Base-by-base conservation (phyloP, 306 rosid species). In the Acacia melanoxylon region DNA sequence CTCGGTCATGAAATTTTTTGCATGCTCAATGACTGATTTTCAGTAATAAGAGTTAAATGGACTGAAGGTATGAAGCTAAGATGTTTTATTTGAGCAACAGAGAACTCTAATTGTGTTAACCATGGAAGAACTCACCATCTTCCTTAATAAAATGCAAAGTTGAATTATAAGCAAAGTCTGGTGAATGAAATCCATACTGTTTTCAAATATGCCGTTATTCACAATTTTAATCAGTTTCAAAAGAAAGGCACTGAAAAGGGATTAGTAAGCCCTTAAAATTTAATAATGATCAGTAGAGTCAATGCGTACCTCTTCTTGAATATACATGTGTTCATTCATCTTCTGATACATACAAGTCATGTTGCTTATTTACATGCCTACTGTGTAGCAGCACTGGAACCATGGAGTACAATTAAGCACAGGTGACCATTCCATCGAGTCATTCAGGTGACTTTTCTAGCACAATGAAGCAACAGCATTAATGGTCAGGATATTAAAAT, bases 341-440 rank as follows among this genome's bases (percentile, higher is more conserved):
- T 63, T 77, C 62, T 46, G 69, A 62, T 46, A 29, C 16, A 40
- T 12, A 16, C 62, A 48, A 33, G 9, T 48, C 37, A 12, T 13
- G 54, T 29, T 49, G 81, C 40, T 48, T 29, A 33, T 77, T 35
- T 25, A 33, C 65, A 20, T 12, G 10, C 65, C 63, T 48, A 6
- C 33, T n/a, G 33, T 22, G 8, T 25, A n/a, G 46, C 73, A 49
- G 66, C 48, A n/a, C 48, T 46, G 20, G 65, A 78, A 78, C 66
- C 79, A 75, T 35, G 78, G 31, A 46, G n/a, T 62, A 29, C 73
- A 19, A n/a, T 51, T 51, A 52, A 75, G 65, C 74, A 78, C 11
- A 35, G 41, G 14, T 67, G 66, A 49, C 51, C 37, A 48, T 65
- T 78, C 62, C 65, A 48, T 25, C 2, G 8, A 66, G 65, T 77